A percentile compares a stretch with the other conserved stretches of the same genome.
Evolutionary conservation across 1,139 yeast genomes (phyloP).

Genomic region (Nakaseomyces uthaithaninus): DNA sequence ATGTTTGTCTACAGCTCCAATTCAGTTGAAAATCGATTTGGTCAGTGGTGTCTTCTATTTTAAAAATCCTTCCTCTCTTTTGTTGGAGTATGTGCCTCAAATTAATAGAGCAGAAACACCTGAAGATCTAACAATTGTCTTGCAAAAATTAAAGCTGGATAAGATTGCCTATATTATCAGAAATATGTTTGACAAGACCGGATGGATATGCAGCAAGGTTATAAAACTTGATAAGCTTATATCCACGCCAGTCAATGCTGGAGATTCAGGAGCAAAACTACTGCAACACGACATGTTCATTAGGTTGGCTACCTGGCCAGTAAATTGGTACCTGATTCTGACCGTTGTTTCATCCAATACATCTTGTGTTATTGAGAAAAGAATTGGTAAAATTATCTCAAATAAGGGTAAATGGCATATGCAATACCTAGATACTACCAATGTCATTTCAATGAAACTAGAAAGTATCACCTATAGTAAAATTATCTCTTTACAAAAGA

Average conservation of each 20-base stretch:
- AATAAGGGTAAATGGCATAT: conserved; percentile 57
- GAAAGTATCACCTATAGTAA: conserved; percentile 41
- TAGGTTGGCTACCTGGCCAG: conserved; percentile 57
- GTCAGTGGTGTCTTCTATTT: conserved; percentile 42
- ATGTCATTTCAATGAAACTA: conserved; percentile 24
- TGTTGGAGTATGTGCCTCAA: conserved; percentile 34
- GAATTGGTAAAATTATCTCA: conserved; percentile 57
- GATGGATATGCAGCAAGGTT: conserved; percentile 57
- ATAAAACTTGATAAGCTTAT: conserved; percentile 37
- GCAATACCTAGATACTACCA: conserved; percentile 38
- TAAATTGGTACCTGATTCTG: conserved; percentile 59
- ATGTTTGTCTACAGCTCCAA: conserved; percentile 32
- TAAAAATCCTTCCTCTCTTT: conserved; percentile 40
- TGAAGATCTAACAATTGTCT: conserved; percentile 29
- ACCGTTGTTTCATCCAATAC: conserved; percentile 41
- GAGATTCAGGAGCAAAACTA: conserved; percentile 10
- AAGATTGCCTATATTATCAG: conserved; percentile 46
- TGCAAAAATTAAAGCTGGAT: conserved; percentile 44
- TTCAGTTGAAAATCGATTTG: conserved; percentile 35
- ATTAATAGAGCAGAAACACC: conserved; percentile 34
- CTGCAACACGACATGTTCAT: conserved; percentile 45
- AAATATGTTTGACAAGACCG: conserved; percentile 51
- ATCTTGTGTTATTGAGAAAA: conserved; percentile 39
- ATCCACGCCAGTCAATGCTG: conserved; percentile 15
- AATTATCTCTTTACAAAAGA: conserved; percentile 42